Base-by-base conservation (phyloP, 805 yeast genomes). In the Starmerella apis region DNA sequence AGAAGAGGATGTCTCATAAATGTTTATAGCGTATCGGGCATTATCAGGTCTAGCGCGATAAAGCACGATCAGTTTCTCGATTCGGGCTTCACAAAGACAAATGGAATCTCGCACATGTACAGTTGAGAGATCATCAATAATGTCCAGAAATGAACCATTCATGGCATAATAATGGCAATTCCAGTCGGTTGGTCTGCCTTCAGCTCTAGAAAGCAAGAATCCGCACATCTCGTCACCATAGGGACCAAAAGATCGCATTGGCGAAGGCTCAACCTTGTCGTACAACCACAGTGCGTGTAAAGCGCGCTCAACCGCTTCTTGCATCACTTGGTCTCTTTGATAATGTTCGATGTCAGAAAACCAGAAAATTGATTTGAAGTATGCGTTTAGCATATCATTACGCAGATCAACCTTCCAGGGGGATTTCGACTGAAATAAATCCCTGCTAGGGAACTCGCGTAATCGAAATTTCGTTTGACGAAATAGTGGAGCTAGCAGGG, bases 351-450 rank as follows among this genome's bases (percentile, higher is more conserved):
- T 43, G 13, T 16, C 20, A 28, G 14, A 31, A 2, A 54, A 45
- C 38, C 36, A 50, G n/a, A 30, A 31, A 10, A 52, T 22, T n/a
- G 48, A 19, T 6, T 11, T 7, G 46, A 57, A 55, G 62, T 80
- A 85, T 18, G 73, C 74, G 52, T 75, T 78, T 24, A 86, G 63
- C 49, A 70, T 68, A 14, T 66, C 67, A 56, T 79, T 71, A 52
- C 95, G 72, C 4, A 63, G 56, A 53, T 83, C 90, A 10, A 86
- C 79, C 55, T 78, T 80, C 10, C 68, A 61, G 0, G 95, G 95
- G 1, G 79, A 65, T 5, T 77, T 74, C 2, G 78, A 72, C 16
- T 69, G 55, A 60, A 83, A 84, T n/a, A 74, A 57, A 0, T 74
- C 56, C 52, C 71, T 76, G 14, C 82, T 88, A 0, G 94, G 94